A percentile compares a stretch with the other conserved stretches of the same genome.
These are phyloP conservation scores for Pseudogymnoascus sp. DNA, from an alignment of 2,329 filamentous ascomycete genomes.

Conservation along the genomic window DNA sequence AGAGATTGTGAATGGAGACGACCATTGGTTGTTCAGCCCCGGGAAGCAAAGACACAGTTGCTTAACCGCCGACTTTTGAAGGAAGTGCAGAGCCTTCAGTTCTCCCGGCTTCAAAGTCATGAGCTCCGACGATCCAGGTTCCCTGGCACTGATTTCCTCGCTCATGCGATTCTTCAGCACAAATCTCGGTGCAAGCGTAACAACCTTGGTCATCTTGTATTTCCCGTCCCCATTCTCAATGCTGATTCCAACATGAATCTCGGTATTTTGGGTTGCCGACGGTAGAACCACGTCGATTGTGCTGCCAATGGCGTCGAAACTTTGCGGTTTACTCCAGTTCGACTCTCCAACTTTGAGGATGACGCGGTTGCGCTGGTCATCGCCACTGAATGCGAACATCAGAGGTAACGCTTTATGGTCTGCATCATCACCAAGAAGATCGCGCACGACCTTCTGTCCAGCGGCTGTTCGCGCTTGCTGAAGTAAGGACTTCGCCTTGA, in stretches of 20 bases:
- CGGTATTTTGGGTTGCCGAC: constrained; percentile 58
- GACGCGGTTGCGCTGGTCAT: constrained; percentile 86
- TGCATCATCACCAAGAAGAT: constrained; percentile 32
- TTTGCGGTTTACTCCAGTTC: constrained; percentile 93
- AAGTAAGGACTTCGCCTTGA: constrained; percentile 82
- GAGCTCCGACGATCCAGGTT: constrained; percentile 83
- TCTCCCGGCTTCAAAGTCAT: constrained; percentile 70
- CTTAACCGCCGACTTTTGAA: constrained; percentile 74
- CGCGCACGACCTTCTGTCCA: constrained; percentile 60
- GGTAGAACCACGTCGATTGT: constrained; percentile 80
- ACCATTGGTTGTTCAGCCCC: constrained; percentile 94
- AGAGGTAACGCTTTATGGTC: constrained; percentile 74
- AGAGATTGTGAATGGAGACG: constrained; percentile 93
- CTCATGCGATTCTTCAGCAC: constrained; percentile 87
- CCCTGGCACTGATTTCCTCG: constrained; percentile 82
- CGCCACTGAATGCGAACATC: constrained; percentile 89
- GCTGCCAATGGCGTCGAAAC: constrained; percentile 95
- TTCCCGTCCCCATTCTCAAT: constrained; percentile 90
- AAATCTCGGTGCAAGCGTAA: constrained; percentile 86
- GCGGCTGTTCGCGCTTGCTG: constrained; percentile 74
- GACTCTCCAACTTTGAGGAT: constrained; percentile 83
- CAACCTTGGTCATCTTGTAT: constrained; percentile 94
- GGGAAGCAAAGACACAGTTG: constrained; percentile 90
- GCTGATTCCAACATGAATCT: constrained; percentile 86
- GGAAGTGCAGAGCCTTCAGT: constrained; percentile 78